Conservation (phyloP, 148 eudicot species). For the Rhododendron kiyosumense region DNA sequence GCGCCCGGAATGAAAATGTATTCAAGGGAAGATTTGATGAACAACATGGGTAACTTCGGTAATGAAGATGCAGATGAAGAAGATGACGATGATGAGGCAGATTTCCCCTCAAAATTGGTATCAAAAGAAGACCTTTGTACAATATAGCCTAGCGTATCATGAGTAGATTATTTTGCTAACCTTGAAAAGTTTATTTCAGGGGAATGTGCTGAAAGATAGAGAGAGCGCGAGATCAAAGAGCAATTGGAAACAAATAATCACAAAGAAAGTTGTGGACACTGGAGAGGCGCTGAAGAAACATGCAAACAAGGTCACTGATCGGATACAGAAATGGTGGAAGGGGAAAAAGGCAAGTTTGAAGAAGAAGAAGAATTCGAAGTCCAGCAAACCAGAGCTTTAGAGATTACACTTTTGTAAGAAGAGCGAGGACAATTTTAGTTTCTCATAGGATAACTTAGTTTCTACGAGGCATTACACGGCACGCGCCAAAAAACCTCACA, state of each 20-base stretch:
- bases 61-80: constrained; percentile 63
- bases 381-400: constrained; percentile 53
- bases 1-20: constrained; percentile 97
- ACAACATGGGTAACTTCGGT: constrained; percentile 52
- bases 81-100: constrained; percentile 60
- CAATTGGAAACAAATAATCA: constrained; percentile 68
- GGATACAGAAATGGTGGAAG: constrained; percentile 60
- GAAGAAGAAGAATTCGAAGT: constrained; percentile 43
- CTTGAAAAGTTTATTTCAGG: constrained; percentile 33
- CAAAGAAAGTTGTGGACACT: constrained; percentile 30
- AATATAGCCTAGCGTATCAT: not conserved
- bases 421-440: not conserved
- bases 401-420: not conserved
- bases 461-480: not conserved
- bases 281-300: constrained; percentile 50
- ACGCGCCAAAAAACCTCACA: not conserved
- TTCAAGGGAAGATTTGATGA: constrained; percentile 89
- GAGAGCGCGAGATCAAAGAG: constrained; percentile 40
- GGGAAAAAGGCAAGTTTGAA: constrained; percentile 31
- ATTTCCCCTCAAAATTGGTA: constrained; percentile 74
- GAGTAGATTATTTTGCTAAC: constrained; percentile 10
- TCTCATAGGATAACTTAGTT: constrained; percentile 3
- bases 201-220: constrained; percentile 53
- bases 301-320: constrained; percentile 36
- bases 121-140: not conserved